Base-by-base conservation (phyloP, 2,329 filamentous ascomycete species). In the Aspergillus japonicus region DNA sequence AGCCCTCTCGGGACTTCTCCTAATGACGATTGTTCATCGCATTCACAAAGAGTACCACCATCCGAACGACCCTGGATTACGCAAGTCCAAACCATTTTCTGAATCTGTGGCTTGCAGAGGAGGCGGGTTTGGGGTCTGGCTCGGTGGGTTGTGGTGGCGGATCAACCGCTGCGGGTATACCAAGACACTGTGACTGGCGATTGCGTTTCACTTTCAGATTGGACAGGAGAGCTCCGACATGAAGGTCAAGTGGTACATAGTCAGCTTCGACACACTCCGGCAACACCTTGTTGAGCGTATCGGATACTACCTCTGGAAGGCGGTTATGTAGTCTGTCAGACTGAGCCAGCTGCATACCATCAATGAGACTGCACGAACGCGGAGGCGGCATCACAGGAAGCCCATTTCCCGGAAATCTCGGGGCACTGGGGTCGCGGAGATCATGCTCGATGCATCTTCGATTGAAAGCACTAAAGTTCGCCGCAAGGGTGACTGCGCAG, bases 401-500 rank as follows among this genome's bases (percentile, higher is more conserved):
- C 3, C 71, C 70, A 31, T 71, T 72, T 2, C 69, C 60, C 39
- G 71, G 70, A 14, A 65, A 65, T 6, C 54, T 60, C 3, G 4
- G 50, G 10, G 55, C 56, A 14, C 51, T 47, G 5, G 57, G 48
- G 7, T 42, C 26, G 10, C 42, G 44, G 4, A 54, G 29, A 21
- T 44, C 39, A 52, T 66, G 59, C 11, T 21, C 42, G 1, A 54
- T 55, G 49, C 66, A 69, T 42, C 70, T 62, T 29, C 63, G 56
- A 8, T 64, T 31, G 53, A 74, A 74, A 1, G 64, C 50, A 35
- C 66, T 61, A 29, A 69, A 73, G 47, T 74, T 74, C 14, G 68
- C 69, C 29, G 69, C 71, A 29, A 75, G 57, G 0, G 72, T 75
- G 5, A 74, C 66, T 2, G 71, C 64, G 47, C 72, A 75, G 10